Percentiles rank a stretch among this genome's conserved stretches.
Conservation (phyloP, 148 eudicot genomes). For the Heliamphora exappendiculata region DNA sequence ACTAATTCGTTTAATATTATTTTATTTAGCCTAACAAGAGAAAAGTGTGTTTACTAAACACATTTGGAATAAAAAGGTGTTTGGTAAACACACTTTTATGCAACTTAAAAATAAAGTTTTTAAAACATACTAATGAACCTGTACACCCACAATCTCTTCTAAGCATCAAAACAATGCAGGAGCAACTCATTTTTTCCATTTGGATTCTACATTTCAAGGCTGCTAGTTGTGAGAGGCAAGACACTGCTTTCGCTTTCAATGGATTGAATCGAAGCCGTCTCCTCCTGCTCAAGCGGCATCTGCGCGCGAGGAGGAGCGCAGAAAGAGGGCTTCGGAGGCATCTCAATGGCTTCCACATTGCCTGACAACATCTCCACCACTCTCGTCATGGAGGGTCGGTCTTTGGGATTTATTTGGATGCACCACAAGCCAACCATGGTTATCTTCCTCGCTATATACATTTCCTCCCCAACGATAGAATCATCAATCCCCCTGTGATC, state of each 20-base stretch:
- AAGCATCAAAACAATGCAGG: no score
- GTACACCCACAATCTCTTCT: no score
- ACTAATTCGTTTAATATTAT: no score
- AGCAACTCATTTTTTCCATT: no score
- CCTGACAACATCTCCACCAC: constrained; percentile 15
- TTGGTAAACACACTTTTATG: no score
- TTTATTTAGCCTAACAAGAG: no score
- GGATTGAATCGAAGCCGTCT: no score
- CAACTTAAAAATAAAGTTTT: no score
- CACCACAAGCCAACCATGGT: constrained; percentile 14
- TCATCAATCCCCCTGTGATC: not conserved
- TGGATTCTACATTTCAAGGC: not conserved
- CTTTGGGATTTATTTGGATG: constrained; percentile 17
- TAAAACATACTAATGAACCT: no score
- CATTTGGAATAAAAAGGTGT: no score
- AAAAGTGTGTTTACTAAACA: no score
- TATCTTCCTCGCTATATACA: constrained; percentile 4
- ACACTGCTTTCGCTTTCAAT: constrained; percentile 10
- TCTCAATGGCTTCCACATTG: constrained; percentile 11
- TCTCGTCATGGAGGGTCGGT: constrained; percentile 9
- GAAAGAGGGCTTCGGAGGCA: constrained; percentile 11
- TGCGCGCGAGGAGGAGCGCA: not conserved
- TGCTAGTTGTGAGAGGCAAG: constrained; percentile 8
- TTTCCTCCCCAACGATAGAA: constrained; percentile 8
- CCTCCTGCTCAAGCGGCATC: constrained; percentile 4